Evolutionary conservation across 352 stramenopile species (phyloP).

Genomic region (Phytophthora palmivora): DNA sequence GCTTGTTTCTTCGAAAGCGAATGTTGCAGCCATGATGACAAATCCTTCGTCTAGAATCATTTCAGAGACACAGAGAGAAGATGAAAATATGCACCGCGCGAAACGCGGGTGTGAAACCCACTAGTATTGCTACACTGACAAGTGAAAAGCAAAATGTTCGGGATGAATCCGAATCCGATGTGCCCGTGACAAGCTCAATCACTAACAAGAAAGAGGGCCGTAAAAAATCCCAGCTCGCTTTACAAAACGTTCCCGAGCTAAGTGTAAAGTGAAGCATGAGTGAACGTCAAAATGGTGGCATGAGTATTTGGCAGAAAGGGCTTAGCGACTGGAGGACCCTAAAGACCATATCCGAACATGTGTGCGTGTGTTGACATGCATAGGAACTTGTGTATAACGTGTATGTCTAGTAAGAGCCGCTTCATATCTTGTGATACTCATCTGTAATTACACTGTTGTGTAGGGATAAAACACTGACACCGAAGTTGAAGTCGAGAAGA

Average conservation of each 20-base stretch:
- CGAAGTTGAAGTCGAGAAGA: too few species aligned
- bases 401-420: too few species aligned
- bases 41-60: too few species aligned
- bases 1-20: too few species aligned
- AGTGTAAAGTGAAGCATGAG: too few species aligned
- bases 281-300: background rate
- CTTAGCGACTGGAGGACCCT: slow-evolving; percentile 2
- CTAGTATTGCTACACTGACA: background rate
- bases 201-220: background rate
- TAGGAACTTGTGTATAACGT: too few species aligned
- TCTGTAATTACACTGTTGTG: too few species aligned
- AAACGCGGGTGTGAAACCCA: background rate
- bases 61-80: too few species aligned
- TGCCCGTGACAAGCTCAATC: background rate
- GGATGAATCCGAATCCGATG: background rate
- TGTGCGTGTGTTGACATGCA: too few species aligned
- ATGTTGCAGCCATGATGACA: too few species aligned
- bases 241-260: slow-evolving; percentile 1
- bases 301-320: slow-evolving; percentile 7
- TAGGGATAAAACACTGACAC: too few species aligned
- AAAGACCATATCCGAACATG: background rate
- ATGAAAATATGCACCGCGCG: slow-evolving; percentile 1
- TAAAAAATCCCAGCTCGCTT: slow-evolving; percentile 3
- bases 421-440: too few species aligned
- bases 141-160: background rate